Conservation (phyloP, 139 green algal genomes). For the Nannochloris sp. region DNA sequence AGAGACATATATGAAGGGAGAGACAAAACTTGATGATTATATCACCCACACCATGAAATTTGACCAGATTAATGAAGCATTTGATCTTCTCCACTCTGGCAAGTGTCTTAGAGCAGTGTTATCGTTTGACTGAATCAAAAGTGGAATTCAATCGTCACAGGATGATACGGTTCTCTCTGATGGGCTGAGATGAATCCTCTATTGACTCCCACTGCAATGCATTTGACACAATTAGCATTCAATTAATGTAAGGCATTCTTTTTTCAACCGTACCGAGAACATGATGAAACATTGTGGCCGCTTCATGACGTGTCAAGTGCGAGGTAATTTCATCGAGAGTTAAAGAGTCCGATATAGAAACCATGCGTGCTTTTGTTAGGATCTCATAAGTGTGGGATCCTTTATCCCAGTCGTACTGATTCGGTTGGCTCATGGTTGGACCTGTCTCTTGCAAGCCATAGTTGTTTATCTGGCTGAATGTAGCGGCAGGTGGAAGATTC, state of each 20-base stretch:
- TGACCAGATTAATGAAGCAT: conserved; percentile 86
- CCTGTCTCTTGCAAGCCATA: too few relatives aligned
- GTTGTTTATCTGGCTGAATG: too few relatives aligned
- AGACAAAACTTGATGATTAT: conserved; percentile 85
- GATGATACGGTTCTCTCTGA: conserved; percentile 5
- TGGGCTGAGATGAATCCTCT: conserved; percentile 1
- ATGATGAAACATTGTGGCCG: conserved; percentile 9
- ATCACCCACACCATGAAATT: conserved; percentile 83
- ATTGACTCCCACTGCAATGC: not conserved
- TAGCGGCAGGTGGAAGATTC: too few relatives aligned
- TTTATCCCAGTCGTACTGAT: too few relatives aligned
- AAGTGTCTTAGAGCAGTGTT: conserved; percentile 85
- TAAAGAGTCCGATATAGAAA: not conserved
- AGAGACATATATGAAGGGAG: conserved; percentile 67
- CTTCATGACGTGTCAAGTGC: conserved; percentile 1
- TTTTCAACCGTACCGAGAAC: not conserved
- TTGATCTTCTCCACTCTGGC: conserved; percentile 86
- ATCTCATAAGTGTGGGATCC: too few relatives aligned
- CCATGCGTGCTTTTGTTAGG: not conserved
- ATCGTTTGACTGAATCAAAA: conserved; percentile 7
- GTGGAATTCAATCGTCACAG: not conserved
- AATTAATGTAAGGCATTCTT: not conserved
- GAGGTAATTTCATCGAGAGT: not conserved
- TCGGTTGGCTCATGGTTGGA: too few relatives aligned
- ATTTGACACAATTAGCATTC: not conserved